Conservation (phyloP, 208 protist species). For the Trypanosoma vivax region DNA sequence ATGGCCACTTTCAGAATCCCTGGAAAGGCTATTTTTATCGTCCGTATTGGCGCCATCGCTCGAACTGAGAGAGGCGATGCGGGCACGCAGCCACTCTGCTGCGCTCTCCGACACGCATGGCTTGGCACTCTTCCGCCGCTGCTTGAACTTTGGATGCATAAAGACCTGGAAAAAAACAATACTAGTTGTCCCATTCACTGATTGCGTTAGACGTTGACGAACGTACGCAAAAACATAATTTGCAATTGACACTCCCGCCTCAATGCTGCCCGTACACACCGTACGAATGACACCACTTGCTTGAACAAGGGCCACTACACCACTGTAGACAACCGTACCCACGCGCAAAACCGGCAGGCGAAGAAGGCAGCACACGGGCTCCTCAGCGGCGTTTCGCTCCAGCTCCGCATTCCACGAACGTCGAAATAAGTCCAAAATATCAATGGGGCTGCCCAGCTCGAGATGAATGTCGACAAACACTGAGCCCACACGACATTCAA, state of each 20-base stretch:
- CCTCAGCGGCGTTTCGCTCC: conserved; percentile 16
- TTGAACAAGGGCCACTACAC: conserved; percentile 22
- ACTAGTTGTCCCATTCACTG: conserved; percentile 8
- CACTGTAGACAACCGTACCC: conserved; percentile 12
- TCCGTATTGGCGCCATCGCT: too few relatives aligned
- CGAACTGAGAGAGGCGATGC: conserved; percentile 3
- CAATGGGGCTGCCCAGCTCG: neutral
- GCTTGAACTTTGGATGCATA: neutral
- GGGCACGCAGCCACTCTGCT: conserved; percentile 18
- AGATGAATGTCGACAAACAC: conserved; percentile 26
- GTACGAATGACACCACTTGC: conserved; percentile 18
- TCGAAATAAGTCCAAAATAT: conserved; percentile 21
- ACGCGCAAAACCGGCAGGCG: conserved; percentile 29
- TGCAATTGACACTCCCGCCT: conserved; percentile 13
- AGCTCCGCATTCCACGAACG: conserved; percentile 34
- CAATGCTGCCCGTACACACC: conserved; percentile 18
- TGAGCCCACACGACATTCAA: conserved; percentile 18
- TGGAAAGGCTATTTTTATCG: too few relatives aligned
- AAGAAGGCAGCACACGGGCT: conserved; percentile 20
- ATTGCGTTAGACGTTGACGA: neutral
- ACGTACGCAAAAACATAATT: conserved; percentile 21
- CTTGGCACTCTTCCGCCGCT: neutral
- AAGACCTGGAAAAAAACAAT: conserved; percentile 17
- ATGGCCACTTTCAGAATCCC: neutral
- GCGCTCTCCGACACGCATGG: conserved; percentile 5